Evolutionary conservation across 108 stramenopile genomes (phyloP).

Genomic region (Fragilariopsis cylindrus): DNA sequence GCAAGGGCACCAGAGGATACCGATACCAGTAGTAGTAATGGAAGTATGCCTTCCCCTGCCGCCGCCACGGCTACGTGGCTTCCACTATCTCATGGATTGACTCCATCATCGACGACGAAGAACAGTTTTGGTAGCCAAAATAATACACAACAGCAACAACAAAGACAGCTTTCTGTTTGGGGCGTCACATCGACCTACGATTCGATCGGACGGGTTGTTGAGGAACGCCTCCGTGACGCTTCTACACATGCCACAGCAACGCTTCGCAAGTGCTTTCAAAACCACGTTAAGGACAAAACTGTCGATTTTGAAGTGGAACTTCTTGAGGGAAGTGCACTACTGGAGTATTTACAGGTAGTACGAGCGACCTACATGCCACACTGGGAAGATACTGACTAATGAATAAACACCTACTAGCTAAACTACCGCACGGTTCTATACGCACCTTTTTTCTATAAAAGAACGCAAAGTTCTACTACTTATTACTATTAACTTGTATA

Average conservation of each 20-base stretch:
- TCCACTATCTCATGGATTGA: slow-evolving; percentile 34
- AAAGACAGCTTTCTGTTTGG: slow-evolving; percentile 27
- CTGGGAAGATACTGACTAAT: slow-evolving; percentile 61
- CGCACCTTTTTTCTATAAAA: no score
- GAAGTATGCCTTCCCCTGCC: background rate
- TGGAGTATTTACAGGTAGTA: slow-evolving; percentile 70
- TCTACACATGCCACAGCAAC: slow-evolving; percentile 70
- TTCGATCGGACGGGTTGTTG: slow-evolving; percentile 57
- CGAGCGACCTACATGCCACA: slow-evolving; percentile 68
- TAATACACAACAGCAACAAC: background rate
- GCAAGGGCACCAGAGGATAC: slow-evolving; percentile 30
- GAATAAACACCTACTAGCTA: background rate
- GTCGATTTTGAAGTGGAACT: slow-evolving; percentile 78
- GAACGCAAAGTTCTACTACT: no score
- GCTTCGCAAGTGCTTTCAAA: slow-evolving; percentile 66
- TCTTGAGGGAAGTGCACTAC: slow-evolving; percentile 63
- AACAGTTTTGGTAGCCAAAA: background rate
- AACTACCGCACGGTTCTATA: no score
- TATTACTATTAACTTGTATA: no score
- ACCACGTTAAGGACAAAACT: slow-evolving; percentile 44
- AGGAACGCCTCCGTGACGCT: slow-evolving; percentile 74
- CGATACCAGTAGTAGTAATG: slow-evolving; percentile 2
- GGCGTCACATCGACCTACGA: slow-evolving; percentile 46
- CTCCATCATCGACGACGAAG: slow-evolving; percentile 1
- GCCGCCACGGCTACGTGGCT: slow-evolving; percentile 23